phyloP scores from a whole-genome alignment of 768 basidiomycete species.

The Serendipita sp. region DNA sequence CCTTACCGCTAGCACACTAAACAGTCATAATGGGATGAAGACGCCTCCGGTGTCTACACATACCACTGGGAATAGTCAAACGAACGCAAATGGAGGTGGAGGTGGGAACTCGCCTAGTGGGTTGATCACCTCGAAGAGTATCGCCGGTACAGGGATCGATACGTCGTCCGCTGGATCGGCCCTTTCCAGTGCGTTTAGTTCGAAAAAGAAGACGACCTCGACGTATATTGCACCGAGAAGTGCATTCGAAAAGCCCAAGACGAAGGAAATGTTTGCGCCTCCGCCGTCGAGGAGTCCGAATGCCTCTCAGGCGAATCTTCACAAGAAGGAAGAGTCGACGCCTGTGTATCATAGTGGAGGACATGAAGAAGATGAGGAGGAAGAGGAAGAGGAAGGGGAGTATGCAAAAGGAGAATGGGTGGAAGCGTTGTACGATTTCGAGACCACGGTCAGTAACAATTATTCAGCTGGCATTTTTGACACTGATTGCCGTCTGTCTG shows the following conservation, averaged over 20 bases:
- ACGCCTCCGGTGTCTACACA: neutral
- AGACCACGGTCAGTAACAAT: neutral
- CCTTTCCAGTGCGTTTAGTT: neutral
- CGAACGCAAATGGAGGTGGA: neutral
- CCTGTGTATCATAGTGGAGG: neutral
- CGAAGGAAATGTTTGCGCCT: neutral
- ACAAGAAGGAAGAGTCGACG: neutral
- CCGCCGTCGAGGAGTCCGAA: neutral
- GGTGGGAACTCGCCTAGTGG: neutral
- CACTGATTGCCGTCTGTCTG: neutral
- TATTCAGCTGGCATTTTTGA: neutral
- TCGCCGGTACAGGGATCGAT: neutral
- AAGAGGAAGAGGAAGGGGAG: constrained; percentile 1
- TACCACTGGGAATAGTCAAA: neutral
- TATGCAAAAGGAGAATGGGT: constrained; percentile 3
- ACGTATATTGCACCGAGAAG: neutral
- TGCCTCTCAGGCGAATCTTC: neutral
- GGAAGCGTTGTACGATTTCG: neutral
- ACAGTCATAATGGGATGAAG: neutral
- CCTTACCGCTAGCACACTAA: neutral
- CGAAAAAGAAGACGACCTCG: neutral
- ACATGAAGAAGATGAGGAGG: neutral
- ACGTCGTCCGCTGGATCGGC: neutral
- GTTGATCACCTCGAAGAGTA: neutral
- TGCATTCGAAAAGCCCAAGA: neutral